Evolutionary conservation across 768 basidiomycete genomes (phyloP).

Genomic region (Suillus subluteus): DNA sequence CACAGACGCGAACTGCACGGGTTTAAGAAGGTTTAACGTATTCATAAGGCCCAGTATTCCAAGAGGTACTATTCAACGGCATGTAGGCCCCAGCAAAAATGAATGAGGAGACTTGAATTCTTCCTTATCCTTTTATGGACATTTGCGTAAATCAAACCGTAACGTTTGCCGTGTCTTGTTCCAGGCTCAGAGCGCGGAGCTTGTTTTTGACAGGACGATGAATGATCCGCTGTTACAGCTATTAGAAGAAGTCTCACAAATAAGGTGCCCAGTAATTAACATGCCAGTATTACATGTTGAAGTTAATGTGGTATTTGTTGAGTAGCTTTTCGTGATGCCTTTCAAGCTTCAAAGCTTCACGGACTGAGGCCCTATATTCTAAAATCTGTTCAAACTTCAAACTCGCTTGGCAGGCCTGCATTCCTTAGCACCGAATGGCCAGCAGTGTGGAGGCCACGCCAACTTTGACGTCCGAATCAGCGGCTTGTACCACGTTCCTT

Average conservation of each 20-base stretch:
- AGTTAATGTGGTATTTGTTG: not conserved
- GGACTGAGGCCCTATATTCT: too few relatives aligned
- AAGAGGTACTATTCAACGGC: constrained; percentile 8
- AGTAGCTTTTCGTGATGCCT: not conserved
- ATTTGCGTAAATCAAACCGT: not conserved
- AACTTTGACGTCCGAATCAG: not conserved
- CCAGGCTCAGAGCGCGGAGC: not conserved
- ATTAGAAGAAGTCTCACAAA: not conserved
- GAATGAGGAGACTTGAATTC: not conserved
- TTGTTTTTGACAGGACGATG: not conserved
- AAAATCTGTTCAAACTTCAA: not conserved
- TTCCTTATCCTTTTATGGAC: not conserved
- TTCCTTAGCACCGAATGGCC: not conserved
- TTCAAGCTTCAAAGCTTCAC: not conserved
- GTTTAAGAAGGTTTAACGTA: constrained; percentile 6
- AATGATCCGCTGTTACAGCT: not conserved
- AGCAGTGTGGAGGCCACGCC: not conserved
- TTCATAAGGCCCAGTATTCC: constrained; percentile 7
- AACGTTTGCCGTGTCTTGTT: not conserved
- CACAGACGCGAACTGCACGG: not conserved
- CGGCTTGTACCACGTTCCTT: not conserved
- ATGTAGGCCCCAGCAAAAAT: not conserved
- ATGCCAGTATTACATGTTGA: not conserved
- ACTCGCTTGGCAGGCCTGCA: not conserved
- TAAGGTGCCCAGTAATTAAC: not conserved